These are phyloP conservation scores for Colletotrichum nymphaeae DNA, from an alignment of 2,329 filamentous ascomycete species.

Conservation along the genomic window DNA sequence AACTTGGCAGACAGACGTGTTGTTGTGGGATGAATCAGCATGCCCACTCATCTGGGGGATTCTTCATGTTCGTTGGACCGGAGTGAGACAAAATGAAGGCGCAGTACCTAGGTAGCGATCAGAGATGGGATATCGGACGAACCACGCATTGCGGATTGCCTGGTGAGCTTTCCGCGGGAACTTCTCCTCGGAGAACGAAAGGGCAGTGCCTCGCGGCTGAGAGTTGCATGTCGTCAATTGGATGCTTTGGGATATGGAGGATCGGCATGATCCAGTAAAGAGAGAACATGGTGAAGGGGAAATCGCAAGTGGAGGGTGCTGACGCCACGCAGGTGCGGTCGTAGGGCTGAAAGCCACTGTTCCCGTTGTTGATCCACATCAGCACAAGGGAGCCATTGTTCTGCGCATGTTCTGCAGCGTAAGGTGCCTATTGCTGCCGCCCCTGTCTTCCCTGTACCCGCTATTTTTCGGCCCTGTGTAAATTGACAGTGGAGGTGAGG, in stretches of 20 bases:
- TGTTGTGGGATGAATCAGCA: neutral
- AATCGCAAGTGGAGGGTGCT: neutral
- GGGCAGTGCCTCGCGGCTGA: neutral
- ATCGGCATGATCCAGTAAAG: neutral
- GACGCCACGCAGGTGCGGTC: neutral
- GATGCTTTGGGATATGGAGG: neutral
- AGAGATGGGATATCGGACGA: neutral
- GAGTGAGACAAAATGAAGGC: neutral
- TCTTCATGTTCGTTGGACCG: neutral
- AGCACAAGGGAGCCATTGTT: neutral
- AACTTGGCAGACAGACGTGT: neutral
- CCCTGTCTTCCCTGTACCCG: conserved; percentile 2
- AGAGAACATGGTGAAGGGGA: neutral
- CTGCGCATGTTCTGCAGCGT: neutral
- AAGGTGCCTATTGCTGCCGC: neutral
- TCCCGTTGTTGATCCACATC: neutral
- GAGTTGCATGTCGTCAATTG: neutral
- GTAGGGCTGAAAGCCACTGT: neutral
- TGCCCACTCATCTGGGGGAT: neutral
- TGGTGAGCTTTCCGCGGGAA: neutral
- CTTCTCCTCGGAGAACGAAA: too few relatives aligned
- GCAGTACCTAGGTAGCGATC: neutral
- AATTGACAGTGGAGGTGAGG: neutral
- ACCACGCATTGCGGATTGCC: neutral
- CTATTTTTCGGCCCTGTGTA: neutral